Conservation (phyloP, 345 rosid species). For the Gossypium ekmanianum region DNA sequence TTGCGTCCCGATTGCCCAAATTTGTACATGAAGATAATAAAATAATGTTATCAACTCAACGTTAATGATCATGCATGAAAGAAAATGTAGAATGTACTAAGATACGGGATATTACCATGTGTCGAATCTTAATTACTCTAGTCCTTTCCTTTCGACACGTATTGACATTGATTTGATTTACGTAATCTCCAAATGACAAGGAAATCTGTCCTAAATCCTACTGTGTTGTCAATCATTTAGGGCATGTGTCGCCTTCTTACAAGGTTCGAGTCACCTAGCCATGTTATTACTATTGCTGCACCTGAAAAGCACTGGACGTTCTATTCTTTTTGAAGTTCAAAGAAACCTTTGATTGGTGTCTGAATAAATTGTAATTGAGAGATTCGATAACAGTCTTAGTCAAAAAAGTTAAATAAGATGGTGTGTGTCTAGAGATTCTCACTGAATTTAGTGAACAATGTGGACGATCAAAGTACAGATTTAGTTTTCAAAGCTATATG, state of each 20-base stretch:
- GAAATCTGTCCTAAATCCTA: neutral
- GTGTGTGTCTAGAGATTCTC: too few species aligned
- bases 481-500: too few species aligned
- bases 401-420: neutral
- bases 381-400: neutral
- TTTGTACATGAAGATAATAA: neutral
- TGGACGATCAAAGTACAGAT: neutral
- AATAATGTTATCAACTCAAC: neutral
- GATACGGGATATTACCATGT: neutral
- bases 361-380: neutral
- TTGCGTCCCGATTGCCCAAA: neutral
- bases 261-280: neutral
- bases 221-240: neutral
- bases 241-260: neutral
- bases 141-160: neutral
- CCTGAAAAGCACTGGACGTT: neutral
- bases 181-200: neutral
- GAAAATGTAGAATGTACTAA: conserved; percentile 1
- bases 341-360: neutral
- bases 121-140: neutral
- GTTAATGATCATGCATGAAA: neutral
- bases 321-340: too few species aligned
- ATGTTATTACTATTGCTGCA: neutral
- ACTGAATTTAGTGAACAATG: too few species aligned
- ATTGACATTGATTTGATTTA: conserved; percentile 7